Base-by-base conservation (phyloP, 2,329 filamentous ascomycete species). In the Penicillium sp. region DNA sequence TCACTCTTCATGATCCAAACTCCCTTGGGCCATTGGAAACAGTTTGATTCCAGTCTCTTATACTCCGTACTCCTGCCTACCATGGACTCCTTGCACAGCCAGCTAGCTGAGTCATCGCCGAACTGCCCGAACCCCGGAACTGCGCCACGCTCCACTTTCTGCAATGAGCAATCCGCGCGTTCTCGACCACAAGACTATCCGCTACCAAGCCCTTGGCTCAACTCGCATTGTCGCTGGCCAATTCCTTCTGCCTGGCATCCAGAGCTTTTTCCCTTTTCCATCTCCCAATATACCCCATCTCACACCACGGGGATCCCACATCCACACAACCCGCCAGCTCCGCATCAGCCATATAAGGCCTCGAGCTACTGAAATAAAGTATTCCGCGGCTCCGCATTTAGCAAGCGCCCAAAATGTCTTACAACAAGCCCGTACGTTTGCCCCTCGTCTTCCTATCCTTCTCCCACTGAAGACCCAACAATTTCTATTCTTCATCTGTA, bases 371-470 rank as follows among this genome's bases (percentile, higher is more conserved):
- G 19, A 22, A 33, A 1, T 33, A 11, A 3, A 11, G 8, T 33
- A n/a, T 38, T 51, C 37, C 43, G 49, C 42, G 48, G 46, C 53
- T 61, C 62, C 62, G 57, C 64, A 33, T 54, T 46, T 25, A 51
- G 19, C 26, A 43, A 55, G 37, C 3, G 22, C 42, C 35, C 52
- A 69, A 63, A 6, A 75, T 75, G 73, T 73, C 72, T 37, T 72
- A 73, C 61, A 70, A 68, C 59, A 75, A 75, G 56, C 73, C 73
- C 8, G 73, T 75, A 65, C 55, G 72, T 67, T 3, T 40, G 13
- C 48, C 52, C 13, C 25, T 26, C 54, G 46, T 38, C 13, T 35
- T 33, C 53, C 40, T 11, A 13, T 26, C 46, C 53, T 35, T 10
- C 8, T 28, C 43, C 42, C 48, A 26, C 11, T 45, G 38, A 38